Conservation (phyloP, 2,329 filamentous ascomycete genomes). For the Pseudogymnoascus sp. region DNA sequence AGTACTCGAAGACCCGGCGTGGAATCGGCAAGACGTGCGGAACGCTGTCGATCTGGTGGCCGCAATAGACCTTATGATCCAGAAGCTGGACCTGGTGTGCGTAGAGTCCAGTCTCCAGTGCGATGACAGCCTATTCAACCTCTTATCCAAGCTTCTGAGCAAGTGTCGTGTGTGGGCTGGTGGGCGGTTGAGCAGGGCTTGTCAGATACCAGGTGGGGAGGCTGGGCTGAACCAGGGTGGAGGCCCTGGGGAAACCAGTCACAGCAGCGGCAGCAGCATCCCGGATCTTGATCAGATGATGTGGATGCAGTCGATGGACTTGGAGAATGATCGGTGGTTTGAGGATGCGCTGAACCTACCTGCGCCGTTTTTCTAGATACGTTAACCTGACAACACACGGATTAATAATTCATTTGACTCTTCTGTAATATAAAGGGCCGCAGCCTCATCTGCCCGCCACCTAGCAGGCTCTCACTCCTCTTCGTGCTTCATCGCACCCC, state of each 20-base stretch:
- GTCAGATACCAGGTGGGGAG: not conserved
- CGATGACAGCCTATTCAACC: constrained; percentile 24
- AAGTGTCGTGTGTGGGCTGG: constrained; percentile 13
- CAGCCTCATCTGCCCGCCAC: no score
- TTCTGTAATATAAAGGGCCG: no score
- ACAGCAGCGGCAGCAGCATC: constrained; percentile 11
- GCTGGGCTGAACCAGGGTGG: not conserved
- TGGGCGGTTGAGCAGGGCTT: not conserved
- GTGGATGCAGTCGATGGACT: not conserved
- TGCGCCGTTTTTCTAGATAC: not conserved
- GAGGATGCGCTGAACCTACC: not conserved
- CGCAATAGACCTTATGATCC: constrained; percentile 26
- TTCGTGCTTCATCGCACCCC: no score
- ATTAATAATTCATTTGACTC: not conserved
- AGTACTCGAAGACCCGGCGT: constrained; percentile 30
- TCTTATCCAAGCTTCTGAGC: constrained; percentile 22
- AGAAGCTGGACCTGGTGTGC: constrained; percentile 23
- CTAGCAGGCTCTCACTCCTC: no score
- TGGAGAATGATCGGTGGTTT: not conserved
- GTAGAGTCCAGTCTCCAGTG: constrained; percentile 25
- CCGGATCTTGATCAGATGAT: not conserved
- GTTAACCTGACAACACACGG: not conserved
- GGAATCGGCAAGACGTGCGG: constrained; percentile 30
- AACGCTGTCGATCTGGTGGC: constrained; percentile 26
- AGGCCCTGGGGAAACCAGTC: constrained; percentile 22